Conservation (phyloP, 306 rosid genomes). For the Rubus parviflorus region DNA sequence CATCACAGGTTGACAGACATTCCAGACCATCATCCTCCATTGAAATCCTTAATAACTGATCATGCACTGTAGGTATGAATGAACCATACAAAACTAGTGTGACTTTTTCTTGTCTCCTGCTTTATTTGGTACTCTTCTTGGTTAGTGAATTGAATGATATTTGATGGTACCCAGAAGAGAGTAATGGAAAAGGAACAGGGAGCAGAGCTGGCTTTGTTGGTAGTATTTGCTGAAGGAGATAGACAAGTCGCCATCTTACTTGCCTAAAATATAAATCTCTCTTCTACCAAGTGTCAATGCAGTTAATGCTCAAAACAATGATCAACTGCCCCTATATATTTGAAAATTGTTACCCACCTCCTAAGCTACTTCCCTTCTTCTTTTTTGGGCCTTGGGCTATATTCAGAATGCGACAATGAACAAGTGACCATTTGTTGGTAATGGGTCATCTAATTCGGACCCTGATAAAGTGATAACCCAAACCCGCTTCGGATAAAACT, state of each 20-base stretch:
- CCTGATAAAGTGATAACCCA: background rate
- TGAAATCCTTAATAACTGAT: background rate
- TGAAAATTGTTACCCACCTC: background rate
- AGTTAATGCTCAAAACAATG: conserved; percentile 20
- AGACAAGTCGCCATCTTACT: conserved; percentile 19
- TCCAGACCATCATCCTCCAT: conserved; percentile 17
- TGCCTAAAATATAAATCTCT: conserved; percentile 10
- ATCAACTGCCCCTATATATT: conserved; percentile 11
- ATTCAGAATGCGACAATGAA: background rate
- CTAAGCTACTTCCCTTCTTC: background rate
- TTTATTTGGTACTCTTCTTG: background rate
- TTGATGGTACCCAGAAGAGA: conserved; percentile 11
- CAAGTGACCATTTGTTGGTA: background rate
- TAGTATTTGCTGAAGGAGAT: conserved; percentile 21
- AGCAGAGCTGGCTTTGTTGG: conserved; percentile 24
- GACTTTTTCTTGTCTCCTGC: background rate
- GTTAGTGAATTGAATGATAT: conserved; percentile 6
- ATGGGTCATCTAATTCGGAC: background rate
- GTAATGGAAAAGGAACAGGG: background rate
- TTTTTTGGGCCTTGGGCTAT: background rate
- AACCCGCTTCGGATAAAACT: conserved; percentile 6
- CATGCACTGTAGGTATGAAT: conserved; percentile 4
- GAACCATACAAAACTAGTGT: background rate
- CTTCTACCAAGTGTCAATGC: conserved; percentile 7
- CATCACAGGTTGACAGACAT: conserved; percentile 23